Percentiles rank a stretch among this genome's conserved stretches.
phyloP scores from a whole-genome alignment of 1,284 basidiomycete genomes.

The Tilletia caries region DNA sequence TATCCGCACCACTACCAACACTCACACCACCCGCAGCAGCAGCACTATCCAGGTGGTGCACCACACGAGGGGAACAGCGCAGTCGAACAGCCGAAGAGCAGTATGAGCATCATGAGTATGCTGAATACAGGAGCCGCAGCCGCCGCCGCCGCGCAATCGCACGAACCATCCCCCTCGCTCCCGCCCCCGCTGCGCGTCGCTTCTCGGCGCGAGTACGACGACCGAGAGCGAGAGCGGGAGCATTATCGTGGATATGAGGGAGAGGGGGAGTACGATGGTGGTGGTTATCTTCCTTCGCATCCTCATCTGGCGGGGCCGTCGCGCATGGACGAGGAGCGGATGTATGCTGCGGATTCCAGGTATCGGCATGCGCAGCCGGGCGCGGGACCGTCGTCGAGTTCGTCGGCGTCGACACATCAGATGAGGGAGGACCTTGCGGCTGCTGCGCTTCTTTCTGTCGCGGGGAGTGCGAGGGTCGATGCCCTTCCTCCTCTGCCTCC shows the following conservation, averaged over 20 bases:
- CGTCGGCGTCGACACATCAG: neutral
- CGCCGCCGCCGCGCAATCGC: neutral
- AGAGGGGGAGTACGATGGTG: neutral
- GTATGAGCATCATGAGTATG: constrained; percentile 14
- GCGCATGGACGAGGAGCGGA: no score
- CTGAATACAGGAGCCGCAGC: neutral
- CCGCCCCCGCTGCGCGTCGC: no score
- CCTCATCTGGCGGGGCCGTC: neutral
- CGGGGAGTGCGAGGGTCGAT: neutral
- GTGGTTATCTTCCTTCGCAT: neutral
- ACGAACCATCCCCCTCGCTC: no score
- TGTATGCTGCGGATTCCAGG: no score
- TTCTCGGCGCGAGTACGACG: neutral
- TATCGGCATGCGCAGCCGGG: no score
- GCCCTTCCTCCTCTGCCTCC: neutral
- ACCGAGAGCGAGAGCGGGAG: neutral
- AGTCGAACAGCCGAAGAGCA: neutral
- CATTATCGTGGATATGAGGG: neutral
- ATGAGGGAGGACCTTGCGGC: constrained; percentile 1
- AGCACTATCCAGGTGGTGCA: no score
- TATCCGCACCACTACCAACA: neutral
- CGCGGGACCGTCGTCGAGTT: no score
- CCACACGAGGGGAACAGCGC: neutral
- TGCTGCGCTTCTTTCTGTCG: neutral
- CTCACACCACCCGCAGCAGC: no score